phyloP scores from a whole-genome alignment of 2,329 filamentous ascomycete genomes.

The Fusarium xylarioides region DNA sequence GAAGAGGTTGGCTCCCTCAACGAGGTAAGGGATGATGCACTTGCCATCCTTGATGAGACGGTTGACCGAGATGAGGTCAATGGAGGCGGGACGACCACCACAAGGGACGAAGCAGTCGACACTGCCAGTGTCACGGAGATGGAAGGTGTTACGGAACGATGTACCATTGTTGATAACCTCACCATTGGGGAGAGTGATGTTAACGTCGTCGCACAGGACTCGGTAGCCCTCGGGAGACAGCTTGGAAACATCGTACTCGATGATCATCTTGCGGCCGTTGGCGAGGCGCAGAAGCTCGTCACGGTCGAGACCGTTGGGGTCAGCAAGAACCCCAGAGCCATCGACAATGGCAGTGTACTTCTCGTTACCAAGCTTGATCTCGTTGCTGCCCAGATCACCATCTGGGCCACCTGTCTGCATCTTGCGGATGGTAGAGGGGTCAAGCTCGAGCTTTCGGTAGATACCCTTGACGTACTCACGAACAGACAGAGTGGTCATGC shows the following conservation, averaged over 20 bases:
- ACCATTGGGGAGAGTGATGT: conserved; percentile 85
- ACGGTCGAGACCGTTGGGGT: conserved; percentile 87
- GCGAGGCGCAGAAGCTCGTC: conserved; percentile 86
- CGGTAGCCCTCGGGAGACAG: conserved; percentile 90
- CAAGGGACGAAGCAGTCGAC: conserved; percentile 96
- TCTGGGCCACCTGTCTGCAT: conserved; percentile 98
- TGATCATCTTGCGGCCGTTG: conserved; percentile 88
- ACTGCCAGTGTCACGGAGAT: conserved; percentile 78
- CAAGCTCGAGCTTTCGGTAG: conserved; percentile 93
- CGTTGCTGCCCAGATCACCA: conserved; percentile 95
- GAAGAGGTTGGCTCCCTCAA: conserved; percentile 98
- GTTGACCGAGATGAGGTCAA: conserved; percentile 87
- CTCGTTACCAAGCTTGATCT: conserved; percentile 95
- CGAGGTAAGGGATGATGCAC: conserved; percentile 88
- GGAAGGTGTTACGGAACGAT: conserved; percentile 96
- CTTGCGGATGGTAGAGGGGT: conserved; percentile 85
- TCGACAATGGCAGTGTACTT: conserved; percentile 97
- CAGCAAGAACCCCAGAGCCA: conserved; percentile 91
- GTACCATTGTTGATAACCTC: conserved; percentile 92
- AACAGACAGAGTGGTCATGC: conserved; percentile 97
- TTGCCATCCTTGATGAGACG: conserved; percentile 93
- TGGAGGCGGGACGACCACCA: conserved; percentile 94
- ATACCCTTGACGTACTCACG: conserved; percentile 96
- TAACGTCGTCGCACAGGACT: conserved; percentile 89
- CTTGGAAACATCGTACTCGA: conserved; percentile 83